These are phyloP conservation scores for Septoria petroselini DNA, from an alignment of 2,329 filamentous ascomycete genomes.

Conservation along the genomic window DNA sequence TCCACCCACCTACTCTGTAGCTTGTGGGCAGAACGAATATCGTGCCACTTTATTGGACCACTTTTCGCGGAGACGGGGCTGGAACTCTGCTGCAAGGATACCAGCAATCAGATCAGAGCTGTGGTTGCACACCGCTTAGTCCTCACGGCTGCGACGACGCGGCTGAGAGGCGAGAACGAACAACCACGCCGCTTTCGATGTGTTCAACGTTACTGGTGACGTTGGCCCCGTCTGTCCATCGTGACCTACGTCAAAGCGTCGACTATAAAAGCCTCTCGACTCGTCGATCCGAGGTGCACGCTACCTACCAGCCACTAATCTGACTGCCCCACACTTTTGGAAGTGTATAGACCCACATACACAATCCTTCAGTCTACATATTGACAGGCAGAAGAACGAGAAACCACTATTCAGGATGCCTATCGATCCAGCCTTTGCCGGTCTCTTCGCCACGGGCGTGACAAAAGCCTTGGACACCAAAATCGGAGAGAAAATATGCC, in stretches of 20 bases:
- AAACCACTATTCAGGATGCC: neutral
- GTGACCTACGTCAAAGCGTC: slow-evolving; percentile 9
- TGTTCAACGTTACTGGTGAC: slow-evolving; percentile 5
- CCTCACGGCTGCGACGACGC: neutral
- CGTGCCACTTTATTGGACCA: neutral
- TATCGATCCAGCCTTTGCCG: slow-evolving; percentile 4
- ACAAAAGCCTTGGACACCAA: slow-evolving; percentile 8
- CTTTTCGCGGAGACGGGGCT: neutral
- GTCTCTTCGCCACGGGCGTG: slow-evolving; percentile 7
- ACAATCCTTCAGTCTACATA: neutral
- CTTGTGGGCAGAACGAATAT: neutral
- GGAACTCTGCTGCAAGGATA: neutral
- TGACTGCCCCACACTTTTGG: slow-evolving; percentile 3
- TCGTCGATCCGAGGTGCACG: slow-evolving; percentile 4
- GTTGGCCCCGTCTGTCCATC: slow-evolving; percentile 4
- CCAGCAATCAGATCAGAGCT: neutral
- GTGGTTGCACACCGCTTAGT: slow-evolving; percentile 8
- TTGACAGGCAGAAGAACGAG: neutral
- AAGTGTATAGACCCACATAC: slow-evolving; percentile 12
- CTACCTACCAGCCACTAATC: slow-evolving; percentile 5
- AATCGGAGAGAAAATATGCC: slow-evolving; percentile 2
- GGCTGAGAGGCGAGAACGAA: neutral
- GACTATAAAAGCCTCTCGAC: slow-evolving; percentile 12
- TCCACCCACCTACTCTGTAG: too few relatives aligned
- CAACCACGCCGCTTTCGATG: slow-evolving; percentile 2